These are phyloP conservation scores for Fraxinus sp. DNA, from an alignment of 305 asterid species.

Conservation along the genomic window DNA sequence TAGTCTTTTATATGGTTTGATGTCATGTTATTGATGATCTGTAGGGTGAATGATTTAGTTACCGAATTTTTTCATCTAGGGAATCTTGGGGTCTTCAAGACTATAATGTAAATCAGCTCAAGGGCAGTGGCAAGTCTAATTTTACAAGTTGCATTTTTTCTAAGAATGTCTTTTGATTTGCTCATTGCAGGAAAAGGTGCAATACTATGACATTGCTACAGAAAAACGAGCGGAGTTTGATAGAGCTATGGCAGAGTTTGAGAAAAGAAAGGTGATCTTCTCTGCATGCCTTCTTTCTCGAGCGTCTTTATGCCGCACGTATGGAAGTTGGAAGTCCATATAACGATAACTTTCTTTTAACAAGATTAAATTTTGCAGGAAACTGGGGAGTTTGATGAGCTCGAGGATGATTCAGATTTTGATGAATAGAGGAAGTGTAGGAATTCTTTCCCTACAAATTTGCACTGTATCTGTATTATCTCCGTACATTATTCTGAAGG, in stretches of 20 bases:
- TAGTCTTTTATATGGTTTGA: not conserved
- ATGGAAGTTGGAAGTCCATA: not conserved
- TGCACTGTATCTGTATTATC: constrained; percentile 16
- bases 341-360: not conserved
- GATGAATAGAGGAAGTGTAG: constrained; percentile 35
- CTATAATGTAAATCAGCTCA: not conserved
- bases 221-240: constrained; percentile 91
- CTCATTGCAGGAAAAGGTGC: constrained; percentile 68
- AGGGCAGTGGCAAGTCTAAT: not conserved
- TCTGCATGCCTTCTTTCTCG: not conserved
- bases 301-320: not conserved
- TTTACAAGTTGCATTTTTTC: not conserved
- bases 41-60: not conserved
- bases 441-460: constrained; percentile 9
- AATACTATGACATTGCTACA: constrained; percentile 87
- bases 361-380: constrained; percentile 51
- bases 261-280: constrained; percentile 53
- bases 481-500: constrained; percentile 30
- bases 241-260: constrained; percentile 61
- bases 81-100: constrained; percentile 11
- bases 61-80: not conserved
- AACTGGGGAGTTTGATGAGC: constrained; percentile 65
- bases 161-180: constrained; percentile 11
- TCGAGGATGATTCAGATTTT: constrained; percentile 61
- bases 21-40: not conserved